A percentile compares a stretch with the other conserved stretches of the same genome.
Evolutionary conservation across 495 filamentous ascomycete species (phyloP).

Genomic region (Neohortaea acidophila): DNA sequence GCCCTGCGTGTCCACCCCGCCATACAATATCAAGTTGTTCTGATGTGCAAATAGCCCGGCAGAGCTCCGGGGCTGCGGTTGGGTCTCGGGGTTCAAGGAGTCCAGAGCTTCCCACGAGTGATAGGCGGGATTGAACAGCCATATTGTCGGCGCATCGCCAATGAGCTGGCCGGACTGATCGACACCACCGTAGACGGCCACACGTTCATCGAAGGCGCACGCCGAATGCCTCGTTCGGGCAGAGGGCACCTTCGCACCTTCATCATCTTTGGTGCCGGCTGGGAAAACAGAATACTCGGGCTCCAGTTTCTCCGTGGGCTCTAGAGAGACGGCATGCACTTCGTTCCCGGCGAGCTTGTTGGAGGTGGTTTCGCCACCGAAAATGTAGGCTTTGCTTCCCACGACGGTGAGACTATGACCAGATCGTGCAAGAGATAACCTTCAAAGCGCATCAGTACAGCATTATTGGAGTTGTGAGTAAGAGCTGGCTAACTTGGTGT

Average conservation of each 20-base stretch:
- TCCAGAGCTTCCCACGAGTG: constrained; percentile 20
- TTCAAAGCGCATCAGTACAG: constrained; percentile 1
- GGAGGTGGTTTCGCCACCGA: constrained; percentile 31
- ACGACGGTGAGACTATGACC: constrained; percentile 35
- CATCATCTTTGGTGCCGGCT: constrained; percentile 13
- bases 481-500: constrained; percentile 5
- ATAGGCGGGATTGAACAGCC: constrained; percentile 32
- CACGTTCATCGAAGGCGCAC: constrained; percentile 23
- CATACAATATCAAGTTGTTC: constrained; percentile 32
- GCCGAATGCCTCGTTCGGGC: constrained; percentile 31
- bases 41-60: constrained; percentile 13
- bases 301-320: constrained; percentile 18
- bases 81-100: constrained; percentile 11
- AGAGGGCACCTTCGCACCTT: constrained; percentile 23
- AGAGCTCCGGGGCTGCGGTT: constrained; percentile 5
- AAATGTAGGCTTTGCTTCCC: constrained; percentile 35
- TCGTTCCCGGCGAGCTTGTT: constrained; percentile 32
- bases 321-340: constrained; percentile 33
- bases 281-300: constrained; percentile 29
- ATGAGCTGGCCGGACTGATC: constrained; percentile 24
- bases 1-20: constrained; percentile 23
- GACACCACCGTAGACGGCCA: constrained; percentile 34
- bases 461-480: neutral
- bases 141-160: constrained; percentile 31
- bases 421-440: constrained; percentile 30